These are phyloP conservation scores for Aspergillus cavernicola DNA, from an alignment of 495 filamentous ascomycete species.

Conservation along the genomic window DNA sequence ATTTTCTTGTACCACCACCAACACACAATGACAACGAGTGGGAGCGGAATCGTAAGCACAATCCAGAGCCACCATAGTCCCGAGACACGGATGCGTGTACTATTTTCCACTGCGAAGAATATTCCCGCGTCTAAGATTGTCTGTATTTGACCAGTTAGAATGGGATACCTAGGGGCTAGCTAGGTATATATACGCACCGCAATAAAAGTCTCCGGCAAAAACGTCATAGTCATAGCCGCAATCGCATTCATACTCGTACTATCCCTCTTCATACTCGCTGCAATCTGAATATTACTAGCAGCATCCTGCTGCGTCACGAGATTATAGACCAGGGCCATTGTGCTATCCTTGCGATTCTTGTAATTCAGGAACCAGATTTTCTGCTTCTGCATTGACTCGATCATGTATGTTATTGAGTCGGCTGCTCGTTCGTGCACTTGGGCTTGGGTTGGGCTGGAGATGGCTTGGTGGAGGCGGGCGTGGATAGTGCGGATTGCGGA, in stretches of 20 bases:
- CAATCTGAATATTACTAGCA: slow-evolving; percentile 26
- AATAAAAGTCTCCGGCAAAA: slow-evolving; percentile 48
- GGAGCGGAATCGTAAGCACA: neutral
- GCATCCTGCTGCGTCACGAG: slow-evolving; percentile 1
- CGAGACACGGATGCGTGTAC: neutral
- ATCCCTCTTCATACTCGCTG: slow-evolving; percentile 39
- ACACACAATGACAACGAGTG: neutral
- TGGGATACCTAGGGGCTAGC: neutral
- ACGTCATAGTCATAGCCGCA: slow-evolving; percentile 51
- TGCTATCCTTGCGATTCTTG: slow-evolving; percentile 1
- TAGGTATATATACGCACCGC: slow-evolving; percentile 6
- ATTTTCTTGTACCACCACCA: neutral
- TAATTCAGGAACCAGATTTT: slow-evolving; percentile 5
- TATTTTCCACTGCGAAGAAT: neutral
- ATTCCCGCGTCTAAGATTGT: neutral
- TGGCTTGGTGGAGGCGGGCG: neutral
- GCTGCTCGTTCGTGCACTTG: neutral
- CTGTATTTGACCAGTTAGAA: neutral
- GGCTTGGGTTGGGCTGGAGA: neutral
- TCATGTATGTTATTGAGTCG: neutral
- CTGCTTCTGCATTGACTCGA: neutral
- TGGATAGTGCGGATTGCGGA: neutral
- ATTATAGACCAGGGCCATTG: neutral
- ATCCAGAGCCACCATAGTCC: neutral
- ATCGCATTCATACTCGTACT: slow-evolving; percentile 52